phyloP scores from a whole-genome alignment of 1,139 yeast genomes.

The Yamadazyma aaseri region DNA sequence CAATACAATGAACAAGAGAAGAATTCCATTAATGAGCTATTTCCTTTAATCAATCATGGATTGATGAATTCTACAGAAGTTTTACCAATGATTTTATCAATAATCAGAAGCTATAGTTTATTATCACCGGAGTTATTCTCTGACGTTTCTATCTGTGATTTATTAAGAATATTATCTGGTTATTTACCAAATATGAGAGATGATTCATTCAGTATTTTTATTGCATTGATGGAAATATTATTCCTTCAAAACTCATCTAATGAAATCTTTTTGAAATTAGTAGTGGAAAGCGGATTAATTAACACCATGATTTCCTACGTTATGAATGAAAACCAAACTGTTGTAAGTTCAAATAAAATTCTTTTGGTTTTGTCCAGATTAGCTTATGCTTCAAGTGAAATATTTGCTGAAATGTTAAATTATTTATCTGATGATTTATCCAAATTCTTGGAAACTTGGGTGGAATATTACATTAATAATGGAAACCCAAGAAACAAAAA shows the following conservation, averaged over 20 bases:
- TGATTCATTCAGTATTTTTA: conserved; percentile 59
- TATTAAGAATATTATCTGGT: conserved; percentile 54
- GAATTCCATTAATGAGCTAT: conserved; percentile 30
- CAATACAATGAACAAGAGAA: conserved; percentile 14
- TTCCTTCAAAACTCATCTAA: conserved; percentile 27
- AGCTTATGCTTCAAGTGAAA: conserved; percentile 45
- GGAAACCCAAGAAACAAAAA: conserved; percentile 71
- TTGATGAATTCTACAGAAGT: conserved; percentile 71
- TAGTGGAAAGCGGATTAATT: conserved; percentile 49
- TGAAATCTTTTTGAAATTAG: conserved; percentile 28
- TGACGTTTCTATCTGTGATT: conserved; percentile 29
- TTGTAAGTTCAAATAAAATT: conserved; percentile 50
- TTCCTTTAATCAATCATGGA: conserved; percentile 50
- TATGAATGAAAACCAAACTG: conserved; percentile 49
- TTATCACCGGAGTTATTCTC: conserved; percentile 52
- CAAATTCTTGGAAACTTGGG: conserved; percentile 33
- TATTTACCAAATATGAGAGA: conserved; percentile 67
- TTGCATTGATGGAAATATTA: conserved; percentile 60
- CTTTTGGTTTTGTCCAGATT: conserved; percentile 55
- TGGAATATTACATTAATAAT: conserved; percentile 43
- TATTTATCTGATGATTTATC: conserved; percentile 26
- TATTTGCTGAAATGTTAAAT: conserved; percentile 38
- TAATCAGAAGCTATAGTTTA: conserved; percentile 70
- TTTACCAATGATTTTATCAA: conserved; percentile 63
- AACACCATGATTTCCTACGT: conserved; percentile 46